Evolutionary conservation across 495 filamentous ascomycete genomes (phyloP), one percentile per base, ranked within the genome.

Genomic region (Copromyces sp.): DNA sequence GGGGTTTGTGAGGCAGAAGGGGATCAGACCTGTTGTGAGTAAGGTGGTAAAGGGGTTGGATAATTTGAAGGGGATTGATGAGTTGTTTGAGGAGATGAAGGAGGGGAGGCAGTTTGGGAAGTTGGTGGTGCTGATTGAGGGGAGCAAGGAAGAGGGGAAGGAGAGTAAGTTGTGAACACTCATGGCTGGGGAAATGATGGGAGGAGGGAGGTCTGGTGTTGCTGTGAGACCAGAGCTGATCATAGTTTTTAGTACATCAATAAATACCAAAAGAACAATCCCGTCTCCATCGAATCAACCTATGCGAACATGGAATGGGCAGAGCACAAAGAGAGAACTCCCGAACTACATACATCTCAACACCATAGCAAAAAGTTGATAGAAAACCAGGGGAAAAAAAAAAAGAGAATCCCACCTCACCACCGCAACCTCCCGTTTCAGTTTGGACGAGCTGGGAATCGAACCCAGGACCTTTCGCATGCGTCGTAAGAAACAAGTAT

Each of bases 71-170:
- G 89, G 81, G 4, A 86, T 94, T 32, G 89, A 94, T 74, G 83
- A 79, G 4, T 76, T 94, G 44, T 94, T 93, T 79, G 88, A 92
- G 69, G 91, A 93, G 41, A 91, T 94, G 85, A 90, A 89, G 76
- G 83, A 86, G 16, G 91, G 89, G n/a, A 87, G 79, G 74, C 92
- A 94, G 80, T 93, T 93, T 82, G 92, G 91, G 8, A 94, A 94
- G 82, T 78, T 94, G 77, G 90, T 93, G 3, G 84, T 94, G 41
- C 74, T 82, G 73, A 79, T 85, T 69, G 80, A 76, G 14, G 68
- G 39, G 39, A 76, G 24, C 24, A 24, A 76, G 12, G 74, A 76
- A 38, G 73, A 44, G 61, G 40, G 11, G 38, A 44, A 61, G 29
- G 32, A 65, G 53, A 65, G 53, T 65, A 65, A 65, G 53, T 65